phyloP scores from a whole-genome alignment of 2,329 filamentous ascomycete species.

The Fusarium pseudocircinatum region DNA sequence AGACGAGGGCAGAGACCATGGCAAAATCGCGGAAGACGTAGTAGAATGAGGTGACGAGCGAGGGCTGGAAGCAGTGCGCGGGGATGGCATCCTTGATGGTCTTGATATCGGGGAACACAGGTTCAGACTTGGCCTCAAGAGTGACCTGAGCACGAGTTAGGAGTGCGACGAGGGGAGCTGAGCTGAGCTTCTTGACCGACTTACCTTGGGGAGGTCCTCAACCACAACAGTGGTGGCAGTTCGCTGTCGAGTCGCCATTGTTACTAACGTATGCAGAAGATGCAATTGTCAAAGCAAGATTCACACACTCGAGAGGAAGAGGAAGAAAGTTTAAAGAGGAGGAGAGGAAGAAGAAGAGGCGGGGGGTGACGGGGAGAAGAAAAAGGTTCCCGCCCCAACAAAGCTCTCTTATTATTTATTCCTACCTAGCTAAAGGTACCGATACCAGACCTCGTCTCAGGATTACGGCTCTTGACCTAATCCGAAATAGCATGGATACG shows the following conservation, averaged over 20 bases:
- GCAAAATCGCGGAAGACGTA: constrained; percentile 67
- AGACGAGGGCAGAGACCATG: constrained; percentile 60
- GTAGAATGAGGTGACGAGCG: constrained; percentile 59
- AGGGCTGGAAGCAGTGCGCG: constrained; percentile 68
- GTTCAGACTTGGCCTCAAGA: constrained; percentile 31
- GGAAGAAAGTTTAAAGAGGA: neutral
- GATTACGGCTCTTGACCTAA: constrained; percentile 34
- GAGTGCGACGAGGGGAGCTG: neutral
- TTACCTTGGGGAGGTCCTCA: constrained; percentile 31
- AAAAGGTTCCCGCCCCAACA: constrained; percentile 14
- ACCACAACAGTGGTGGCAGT: constrained; percentile 38
- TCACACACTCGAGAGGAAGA: neutral
- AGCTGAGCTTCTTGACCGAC: neutral
- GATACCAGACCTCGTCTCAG: constrained; percentile 12
- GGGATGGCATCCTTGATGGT: constrained; percentile 61
- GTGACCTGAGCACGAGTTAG: constrained; percentile 24
- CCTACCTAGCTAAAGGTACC: neutral
- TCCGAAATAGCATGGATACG: constrained; percentile 29
- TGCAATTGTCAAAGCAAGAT: neutral
- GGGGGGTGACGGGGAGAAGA: neutral
- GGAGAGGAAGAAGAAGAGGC: neutral
- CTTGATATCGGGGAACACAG: constrained; percentile 44
- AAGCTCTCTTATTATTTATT: constrained; percentile 13
- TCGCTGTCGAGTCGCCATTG: constrained; percentile 42
- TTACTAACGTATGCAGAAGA: constrained; percentile 9